phyloP scores from a whole-genome alignment of 2,329 filamentous ascomycete genomes.

The Arthrobotrys megalospora region DNA sequence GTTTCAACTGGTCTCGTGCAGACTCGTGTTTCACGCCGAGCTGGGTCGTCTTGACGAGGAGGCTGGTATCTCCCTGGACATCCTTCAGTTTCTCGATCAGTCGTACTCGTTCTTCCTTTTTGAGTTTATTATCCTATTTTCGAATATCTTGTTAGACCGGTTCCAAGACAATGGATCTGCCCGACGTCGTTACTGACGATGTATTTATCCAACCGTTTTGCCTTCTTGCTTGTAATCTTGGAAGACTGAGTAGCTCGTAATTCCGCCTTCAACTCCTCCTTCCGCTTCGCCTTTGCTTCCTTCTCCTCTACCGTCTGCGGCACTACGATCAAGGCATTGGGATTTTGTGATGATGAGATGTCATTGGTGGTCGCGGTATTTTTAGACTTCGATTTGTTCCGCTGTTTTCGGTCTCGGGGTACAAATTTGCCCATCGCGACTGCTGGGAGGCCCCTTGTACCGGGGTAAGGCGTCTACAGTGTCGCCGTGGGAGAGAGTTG shows the following conservation, averaged over 20 bases:
- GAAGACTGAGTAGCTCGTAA: slow-evolving; percentile 71
- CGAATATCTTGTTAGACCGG: slow-evolving; percentile 30
- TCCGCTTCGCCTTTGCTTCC: slow-evolving; percentile 48
- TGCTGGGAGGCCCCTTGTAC: neutral
- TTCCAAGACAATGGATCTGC: neutral
- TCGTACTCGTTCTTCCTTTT: slow-evolving; percentile 90
- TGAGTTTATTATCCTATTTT: slow-evolving; percentile 83
- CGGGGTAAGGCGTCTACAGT: neutral
- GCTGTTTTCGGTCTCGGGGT: slow-evolving; percentile 57
- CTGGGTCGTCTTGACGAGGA: slow-evolving; percentile 82
- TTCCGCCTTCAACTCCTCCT: slow-evolving; percentile 70
- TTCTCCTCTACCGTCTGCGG: slow-evolving; percentile 53
- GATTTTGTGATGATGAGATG: slow-evolving; percentile 46
- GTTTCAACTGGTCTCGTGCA: slow-evolving; percentile 78
- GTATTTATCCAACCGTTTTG: slow-evolving; percentile 79
- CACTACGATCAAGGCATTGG: slow-evolving; percentile 52
- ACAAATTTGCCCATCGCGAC: slow-evolving; percentile 60
- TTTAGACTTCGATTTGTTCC: slow-evolving; percentile 55
- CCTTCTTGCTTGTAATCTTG: slow-evolving; percentile 76
- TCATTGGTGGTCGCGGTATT: slow-evolving; percentile 27
- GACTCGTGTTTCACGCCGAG: slow-evolving; percentile 81
- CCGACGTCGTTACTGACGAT: slow-evolving; percentile 69
- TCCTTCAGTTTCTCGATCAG: slow-evolving; percentile 86
- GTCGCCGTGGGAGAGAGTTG: slow-evolving; percentile 8
- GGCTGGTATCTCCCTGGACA: slow-evolving; percentile 83